Conservation (phyloP, 331 rosid genomes). For the Telfairia occidentalis region DNA sequence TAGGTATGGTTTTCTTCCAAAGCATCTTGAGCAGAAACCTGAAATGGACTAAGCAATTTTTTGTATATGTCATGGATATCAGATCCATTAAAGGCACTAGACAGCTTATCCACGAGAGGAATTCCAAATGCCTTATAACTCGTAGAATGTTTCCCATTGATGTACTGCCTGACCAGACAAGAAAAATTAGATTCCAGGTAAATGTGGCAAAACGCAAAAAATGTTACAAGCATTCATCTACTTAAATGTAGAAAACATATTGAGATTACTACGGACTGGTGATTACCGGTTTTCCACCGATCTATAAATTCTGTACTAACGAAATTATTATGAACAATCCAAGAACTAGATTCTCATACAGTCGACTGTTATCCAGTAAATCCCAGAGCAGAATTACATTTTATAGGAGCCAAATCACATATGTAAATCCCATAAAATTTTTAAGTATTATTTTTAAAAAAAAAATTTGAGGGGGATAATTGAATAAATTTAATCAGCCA, state of each 20-base stretch:
- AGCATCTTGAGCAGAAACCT: constrained; percentile 28
- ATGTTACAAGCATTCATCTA: not conserved
- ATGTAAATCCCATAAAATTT: not conserved
- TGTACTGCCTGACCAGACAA: constrained; percentile 51
- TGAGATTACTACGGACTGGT: not conserved
- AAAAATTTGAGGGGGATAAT: not conserved
- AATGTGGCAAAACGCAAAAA: not conserved
- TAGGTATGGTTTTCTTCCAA: constrained; percentile 27
- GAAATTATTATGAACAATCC: not conserved
- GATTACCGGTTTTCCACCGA: not conserved
- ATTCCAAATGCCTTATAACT: constrained; percentile 83
- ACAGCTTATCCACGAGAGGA: constrained; percentile 62
- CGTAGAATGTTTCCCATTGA: constrained; percentile 47
- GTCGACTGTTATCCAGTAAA: not conserved
- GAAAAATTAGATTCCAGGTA: constrained; percentile 19
- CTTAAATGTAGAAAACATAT: not conserved
- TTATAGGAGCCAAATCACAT: not conserved
- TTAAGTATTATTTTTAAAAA: no score
- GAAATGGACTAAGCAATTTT: constrained; percentile 52
- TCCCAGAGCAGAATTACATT: not conserved
- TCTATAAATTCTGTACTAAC: not conserved
- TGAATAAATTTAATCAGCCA: not conserved
- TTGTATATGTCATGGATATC: constrained; percentile 52
- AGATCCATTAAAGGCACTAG: constrained; percentile 43
- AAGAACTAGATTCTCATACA: not conserved